Evolutionary conservation across 2,329 filamentous ascomycete genomes (phyloP).

Genomic region (Leptographium wingfieldii): DNA sequence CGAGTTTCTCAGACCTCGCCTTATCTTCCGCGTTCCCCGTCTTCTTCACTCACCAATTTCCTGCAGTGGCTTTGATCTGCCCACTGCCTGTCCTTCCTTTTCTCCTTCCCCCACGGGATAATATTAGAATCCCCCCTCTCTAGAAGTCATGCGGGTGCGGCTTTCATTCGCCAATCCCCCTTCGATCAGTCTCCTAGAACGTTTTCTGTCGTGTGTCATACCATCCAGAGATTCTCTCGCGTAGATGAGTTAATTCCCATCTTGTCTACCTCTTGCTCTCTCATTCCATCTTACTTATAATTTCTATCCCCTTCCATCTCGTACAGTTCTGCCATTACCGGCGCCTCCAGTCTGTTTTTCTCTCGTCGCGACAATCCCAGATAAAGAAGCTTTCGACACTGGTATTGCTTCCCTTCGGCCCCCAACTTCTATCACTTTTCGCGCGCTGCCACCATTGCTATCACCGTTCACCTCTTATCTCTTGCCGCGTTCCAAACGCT

Average conservation of each 20-base stretch:
- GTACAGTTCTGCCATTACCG: background rate
- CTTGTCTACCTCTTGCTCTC: background rate
- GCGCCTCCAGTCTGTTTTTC: background rate
- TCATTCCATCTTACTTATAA: background rate
- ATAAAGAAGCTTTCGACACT: background rate
- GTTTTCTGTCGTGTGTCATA: background rate
- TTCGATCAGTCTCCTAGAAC: background rate
- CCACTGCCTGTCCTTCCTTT: background rate
- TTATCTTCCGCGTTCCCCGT: no score
- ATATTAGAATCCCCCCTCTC: background rate
- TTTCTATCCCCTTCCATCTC: background rate
- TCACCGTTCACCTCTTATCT: background rate
- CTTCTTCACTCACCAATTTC: background rate
- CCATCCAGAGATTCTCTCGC: background rate
- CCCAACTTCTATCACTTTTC: background rate
- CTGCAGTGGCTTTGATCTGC: background rate
- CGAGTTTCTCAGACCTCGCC: no score
- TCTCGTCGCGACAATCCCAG: background rate
- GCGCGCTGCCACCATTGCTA: background rate
- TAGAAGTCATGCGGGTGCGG: slow-evolving; percentile 6
- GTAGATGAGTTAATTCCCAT: background rate
- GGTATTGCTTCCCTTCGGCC: background rate
- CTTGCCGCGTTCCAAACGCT: background rate
- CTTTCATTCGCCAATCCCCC: slow-evolving; percentile 5
- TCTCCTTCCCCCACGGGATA: background rate